Percentiles rank a stretch among this genome's conserved stretches.
Evolutionary conservation across 1,139 yeast species (phyloP).

Genomic region (Saccharomyces hybrid): DNA sequence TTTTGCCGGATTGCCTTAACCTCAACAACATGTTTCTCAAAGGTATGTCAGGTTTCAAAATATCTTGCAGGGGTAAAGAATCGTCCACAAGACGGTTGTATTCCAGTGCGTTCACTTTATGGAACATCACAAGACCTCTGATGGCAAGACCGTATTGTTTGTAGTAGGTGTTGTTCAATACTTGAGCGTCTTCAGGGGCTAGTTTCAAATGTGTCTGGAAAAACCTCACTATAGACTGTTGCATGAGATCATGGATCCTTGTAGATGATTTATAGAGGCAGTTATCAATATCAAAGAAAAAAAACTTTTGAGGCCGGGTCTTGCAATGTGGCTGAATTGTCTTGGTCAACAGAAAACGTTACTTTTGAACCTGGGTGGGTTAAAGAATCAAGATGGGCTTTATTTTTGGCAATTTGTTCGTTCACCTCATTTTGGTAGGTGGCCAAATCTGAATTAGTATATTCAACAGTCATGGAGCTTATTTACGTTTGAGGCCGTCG

Average conservation of each 20-base stretch:
- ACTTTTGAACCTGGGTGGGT: constrained; percentile 32
- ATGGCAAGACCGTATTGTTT: constrained; percentile 85
- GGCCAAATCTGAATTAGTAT: neutral
- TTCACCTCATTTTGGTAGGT: constrained; percentile 21
- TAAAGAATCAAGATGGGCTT: constrained; percentile 30
- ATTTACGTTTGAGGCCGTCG: neutral
- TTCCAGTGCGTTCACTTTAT: constrained; percentile 78
- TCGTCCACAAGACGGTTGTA: constrained; percentile 88
- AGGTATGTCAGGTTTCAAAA: constrained; percentile 52
- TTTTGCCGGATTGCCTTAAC: constrained; percentile 41
- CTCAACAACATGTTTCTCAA: constrained; percentile 46
- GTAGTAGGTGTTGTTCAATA: constrained; percentile 67
- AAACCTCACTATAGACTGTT: constrained; percentile 70
- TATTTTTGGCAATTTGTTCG: constrained; percentile 26
- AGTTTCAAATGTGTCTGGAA: constrained; percentile 59
- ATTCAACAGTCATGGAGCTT: neutral
- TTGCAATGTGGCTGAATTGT: constrained; percentile 17
- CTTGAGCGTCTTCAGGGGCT: constrained; percentile 64
- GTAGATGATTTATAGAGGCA: constrained; percentile 73
- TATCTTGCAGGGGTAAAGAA: constrained; percentile 73
- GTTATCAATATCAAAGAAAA: constrained; percentile 86
- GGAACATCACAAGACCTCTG: constrained; percentile 80
- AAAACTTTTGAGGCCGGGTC: constrained; percentile 41
- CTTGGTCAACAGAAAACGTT: constrained; percentile 21
- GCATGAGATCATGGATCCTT: constrained; percentile 81